Conservation (phyloP, 192 early-diverging fungal genomes). For the Geosiphon pyriformis region DNA sequence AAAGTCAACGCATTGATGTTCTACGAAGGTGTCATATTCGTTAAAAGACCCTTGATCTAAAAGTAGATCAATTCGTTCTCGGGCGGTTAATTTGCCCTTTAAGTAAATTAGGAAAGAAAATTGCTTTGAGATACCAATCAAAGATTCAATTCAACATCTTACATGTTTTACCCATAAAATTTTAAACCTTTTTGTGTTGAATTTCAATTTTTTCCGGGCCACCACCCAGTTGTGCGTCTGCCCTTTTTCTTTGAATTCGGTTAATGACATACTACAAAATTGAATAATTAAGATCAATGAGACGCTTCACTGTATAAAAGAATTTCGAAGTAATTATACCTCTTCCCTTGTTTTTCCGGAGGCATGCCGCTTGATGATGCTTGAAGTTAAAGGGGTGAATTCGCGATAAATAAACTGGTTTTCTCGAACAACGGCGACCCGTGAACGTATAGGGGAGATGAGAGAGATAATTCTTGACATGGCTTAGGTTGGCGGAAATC, state of each 20-base stretch:
- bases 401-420: background rate
- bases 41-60: constrained; percentile 80
- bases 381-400: background rate
- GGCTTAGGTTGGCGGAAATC: too few species aligned
- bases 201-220: constrained; percentile 71
- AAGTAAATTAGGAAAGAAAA: background rate
- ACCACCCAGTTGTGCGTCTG: constrained; percentile 70
- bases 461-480: too few species aligned
- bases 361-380: background rate
- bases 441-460: background rate
- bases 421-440: background rate
- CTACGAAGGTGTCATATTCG: constrained; percentile 90
- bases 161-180: background rate
- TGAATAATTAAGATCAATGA: background rate
- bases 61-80: constrained; percentile 83
- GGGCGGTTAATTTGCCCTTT: constrained; percentile 92
- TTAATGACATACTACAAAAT: constrained; percentile 33
- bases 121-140: background rate
- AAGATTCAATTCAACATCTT: background rate
- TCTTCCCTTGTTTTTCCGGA: constrained; percentile 22
- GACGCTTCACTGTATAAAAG: background rate
- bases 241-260: constrained; percentile 62
- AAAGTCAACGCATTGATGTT: constrained; percentile 91
- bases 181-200: constrained; percentile 77
- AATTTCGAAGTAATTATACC: background rate